Base-by-base conservation (phyloP, 306 rosid genomes). In the Mucuna pruriens region DNA sequence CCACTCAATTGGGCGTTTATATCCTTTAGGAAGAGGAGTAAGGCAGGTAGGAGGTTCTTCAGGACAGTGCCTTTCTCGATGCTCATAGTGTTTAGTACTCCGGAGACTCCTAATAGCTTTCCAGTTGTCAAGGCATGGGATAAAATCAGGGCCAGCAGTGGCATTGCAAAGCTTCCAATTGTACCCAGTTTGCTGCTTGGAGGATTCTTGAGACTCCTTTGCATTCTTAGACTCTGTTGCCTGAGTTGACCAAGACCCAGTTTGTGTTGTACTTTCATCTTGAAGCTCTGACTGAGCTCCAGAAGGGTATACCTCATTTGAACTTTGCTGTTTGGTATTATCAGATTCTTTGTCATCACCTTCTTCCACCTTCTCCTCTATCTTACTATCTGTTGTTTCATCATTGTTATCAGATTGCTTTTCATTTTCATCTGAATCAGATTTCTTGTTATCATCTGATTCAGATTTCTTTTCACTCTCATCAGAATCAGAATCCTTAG, bases 61-160 rank as follows among this genome's bases (percentile, higher is more conserved):
- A 22, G 99, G 99, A 67, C 99, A 96, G 83, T 93, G 98, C 87
- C 99, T 93, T 88, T 96, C 99, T n/a, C 99, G 90, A 85, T 96
- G 99, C 78, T 96, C 99, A 17, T 96, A 96, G 83, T 96, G 99
- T 82, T 96, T 96, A 81, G 99, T 96, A 84, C 92, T 90, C 4
- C 38, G 97, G 87, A 96, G 98, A 79, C 85, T 89, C 86, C 82
- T 89, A 75, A 96, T 93, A 46, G 94, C 93, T 85, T 93, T 88
- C 92, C 75, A 86, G 84, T 96, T 96, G 88, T 96, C 99, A 31
- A 96, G 99, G 85, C 99, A 96, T 17, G 99, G 99, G 66, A 96
- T 92, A 72, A 85, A 93, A 86, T 96, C 99, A 1, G 93, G 75
- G 72, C 99, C 98, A 74, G 97, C 98, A 49, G 98, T 85, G 64